Percentiles rank a stretch among this genome's conserved stretches.
Conservation (phyloP, 306 rosid species). For the Quercus glauca region DNA sequence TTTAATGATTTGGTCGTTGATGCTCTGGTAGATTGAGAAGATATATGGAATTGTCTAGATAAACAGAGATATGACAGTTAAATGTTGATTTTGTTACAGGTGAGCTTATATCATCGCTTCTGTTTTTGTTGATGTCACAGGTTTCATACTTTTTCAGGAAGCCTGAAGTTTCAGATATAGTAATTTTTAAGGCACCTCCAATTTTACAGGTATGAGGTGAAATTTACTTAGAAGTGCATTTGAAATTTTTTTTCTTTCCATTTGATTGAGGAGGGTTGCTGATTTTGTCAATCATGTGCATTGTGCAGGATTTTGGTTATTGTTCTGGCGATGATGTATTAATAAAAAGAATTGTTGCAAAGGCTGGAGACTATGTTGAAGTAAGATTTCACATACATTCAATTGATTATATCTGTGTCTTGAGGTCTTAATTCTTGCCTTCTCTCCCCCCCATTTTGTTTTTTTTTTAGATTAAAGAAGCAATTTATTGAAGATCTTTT, state of each 20-base stretch:
- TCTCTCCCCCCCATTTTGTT: not conserved
- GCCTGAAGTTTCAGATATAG: constrained; percentile 91
- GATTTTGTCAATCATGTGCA: constrained; percentile 4
- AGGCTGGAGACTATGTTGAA: constrained; percentile 85
- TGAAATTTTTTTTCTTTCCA: constrained; percentile 6
- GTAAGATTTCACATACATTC: constrained; percentile 32
- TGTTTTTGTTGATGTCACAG: constrained; percentile 38
- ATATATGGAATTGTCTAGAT: not conserved
- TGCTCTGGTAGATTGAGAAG: not conserved
- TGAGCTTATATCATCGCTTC: constrained; percentile 7
- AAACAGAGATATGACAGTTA: not conserved
- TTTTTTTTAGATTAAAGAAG: too few relatives aligned
- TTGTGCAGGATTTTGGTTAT: constrained; percentile 62
- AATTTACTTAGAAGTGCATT: not conserved
- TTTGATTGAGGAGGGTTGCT: not conserved
- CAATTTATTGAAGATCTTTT: not conserved
- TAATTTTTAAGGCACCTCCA: constrained; percentile 84
- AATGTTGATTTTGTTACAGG: not conserved
- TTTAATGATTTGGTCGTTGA: not conserved
- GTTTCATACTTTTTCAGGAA: constrained; percentile 79
- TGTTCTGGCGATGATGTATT: constrained; percentile 70
- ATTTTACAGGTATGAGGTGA: constrained; percentile 54
- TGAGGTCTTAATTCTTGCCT: not conserved
- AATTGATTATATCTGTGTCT: not conserved
- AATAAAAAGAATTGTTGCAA: constrained; percentile 88